Conservation (phyloP, 164 flowering plant species). For the Aristolochia fimbriata region DNA sequence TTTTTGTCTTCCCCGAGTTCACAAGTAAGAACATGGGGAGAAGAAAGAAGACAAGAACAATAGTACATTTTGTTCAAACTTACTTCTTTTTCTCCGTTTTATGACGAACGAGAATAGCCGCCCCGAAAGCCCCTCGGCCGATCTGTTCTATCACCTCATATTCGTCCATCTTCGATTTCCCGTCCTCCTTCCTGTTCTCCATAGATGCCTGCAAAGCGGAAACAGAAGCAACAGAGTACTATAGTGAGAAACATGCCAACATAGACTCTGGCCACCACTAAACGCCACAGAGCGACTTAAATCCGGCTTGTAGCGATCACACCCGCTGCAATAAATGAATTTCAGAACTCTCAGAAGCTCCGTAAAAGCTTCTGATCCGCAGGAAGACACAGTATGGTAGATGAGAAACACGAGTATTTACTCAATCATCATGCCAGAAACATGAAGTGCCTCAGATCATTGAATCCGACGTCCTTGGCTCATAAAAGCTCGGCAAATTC, state of each 20-base stretch:
- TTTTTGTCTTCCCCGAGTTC: neutral
- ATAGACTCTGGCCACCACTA: no score
- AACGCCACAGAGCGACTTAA: no score
- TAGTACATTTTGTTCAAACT: no score
- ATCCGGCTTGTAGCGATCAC: no score
- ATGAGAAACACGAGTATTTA: neutral
- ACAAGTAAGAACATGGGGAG: neutral
- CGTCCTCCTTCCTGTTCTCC: slow-evolving; percentile 35
- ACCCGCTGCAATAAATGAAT: slow-evolving; percentile 6
- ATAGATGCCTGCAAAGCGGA: slow-evolving; percentile 11
- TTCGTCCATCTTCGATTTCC: slow-evolving; percentile 49
- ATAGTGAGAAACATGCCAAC: no score
- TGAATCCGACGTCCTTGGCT: slow-evolving; percentile 3
- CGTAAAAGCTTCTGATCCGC: slow-evolving; percentile 2
- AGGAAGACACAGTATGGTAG: neutral
- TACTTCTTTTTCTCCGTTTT: slow-evolving; percentile 53
- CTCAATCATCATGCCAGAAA: slow-evolving; percentile 5
- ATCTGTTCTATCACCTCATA: slow-evolving; percentile 84
- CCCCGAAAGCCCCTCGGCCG: slow-evolving; percentile 78
- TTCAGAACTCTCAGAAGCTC: neutral
- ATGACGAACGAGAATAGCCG: slow-evolving; percentile 67
- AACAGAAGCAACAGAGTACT: neutral
- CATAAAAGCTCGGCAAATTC: no score
- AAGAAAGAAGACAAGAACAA: neutral
- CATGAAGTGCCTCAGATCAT: slow-evolving; percentile 7